Conservation (phyloP, 2,329 filamentous ascomycete species). For the Sporothrix euskadiensis region DNA sequence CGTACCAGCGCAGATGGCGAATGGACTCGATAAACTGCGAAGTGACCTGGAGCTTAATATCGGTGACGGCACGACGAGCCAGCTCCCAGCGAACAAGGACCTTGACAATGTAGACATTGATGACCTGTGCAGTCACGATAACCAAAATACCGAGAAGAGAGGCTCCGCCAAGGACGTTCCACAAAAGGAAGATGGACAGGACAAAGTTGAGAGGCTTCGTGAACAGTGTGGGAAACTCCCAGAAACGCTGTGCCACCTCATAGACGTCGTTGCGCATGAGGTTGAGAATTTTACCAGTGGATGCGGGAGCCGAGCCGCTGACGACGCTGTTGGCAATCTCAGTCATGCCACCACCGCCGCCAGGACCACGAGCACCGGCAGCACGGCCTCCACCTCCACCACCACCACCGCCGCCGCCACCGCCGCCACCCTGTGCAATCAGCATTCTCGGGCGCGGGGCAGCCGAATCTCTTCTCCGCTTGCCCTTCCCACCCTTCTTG, state of each 20-base stretch:
- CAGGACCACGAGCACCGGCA: conserved; percentile 21
- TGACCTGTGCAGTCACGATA: conserved; percentile 65
- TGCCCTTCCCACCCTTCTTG: conserved; percentile 36
- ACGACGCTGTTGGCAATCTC: conserved; percentile 19
- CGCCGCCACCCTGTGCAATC: neutral
- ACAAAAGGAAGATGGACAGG: conserved; percentile 71
- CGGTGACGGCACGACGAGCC: conserved; percentile 70
- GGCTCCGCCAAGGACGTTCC: conserved; percentile 76
- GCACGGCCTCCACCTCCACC: conserved; percentile 13
- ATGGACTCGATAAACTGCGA: conserved; percentile 87
- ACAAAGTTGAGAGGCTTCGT: conserved; percentile 76
- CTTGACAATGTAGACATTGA: conserved; percentile 69
- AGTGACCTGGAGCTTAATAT: conserved; percentile 75
- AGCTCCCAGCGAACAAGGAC: conserved; percentile 68
- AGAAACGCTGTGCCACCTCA: conserved; percentile 79
- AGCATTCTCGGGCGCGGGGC: conserved; percentile 12
- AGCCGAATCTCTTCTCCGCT: conserved; percentile 29
- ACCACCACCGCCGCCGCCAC: conserved; percentile 13
- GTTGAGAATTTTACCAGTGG: conserved; percentile 88
- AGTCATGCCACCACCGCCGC: conserved; percentile 24
- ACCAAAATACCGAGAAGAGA: conserved; percentile 73
- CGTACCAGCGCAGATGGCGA: conserved; percentile 77
- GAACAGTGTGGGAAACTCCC: conserved; percentile 78
- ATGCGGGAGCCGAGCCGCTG: conserved; percentile 57
- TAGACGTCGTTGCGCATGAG: conserved; percentile 81